Evolutionary conservation across 352 stramenopile species (phyloP).

Genomic region (Globisporangium yorkense): DNA sequence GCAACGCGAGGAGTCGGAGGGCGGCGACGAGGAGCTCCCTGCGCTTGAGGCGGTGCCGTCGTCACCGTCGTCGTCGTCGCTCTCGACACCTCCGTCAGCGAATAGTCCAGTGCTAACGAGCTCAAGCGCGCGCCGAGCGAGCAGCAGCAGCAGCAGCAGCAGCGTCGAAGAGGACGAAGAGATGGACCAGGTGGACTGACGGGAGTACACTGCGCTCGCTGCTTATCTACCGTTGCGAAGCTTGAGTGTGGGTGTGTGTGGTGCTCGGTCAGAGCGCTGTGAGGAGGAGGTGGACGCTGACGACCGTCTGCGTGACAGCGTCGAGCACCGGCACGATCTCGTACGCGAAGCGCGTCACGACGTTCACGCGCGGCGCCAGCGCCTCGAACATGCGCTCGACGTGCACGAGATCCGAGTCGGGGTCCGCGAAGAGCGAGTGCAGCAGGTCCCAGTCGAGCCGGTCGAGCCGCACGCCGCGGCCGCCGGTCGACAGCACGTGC

Average conservation of each 20-base stretch:
- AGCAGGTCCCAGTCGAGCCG: slow-evolving; percentile 42
- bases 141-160: slow-evolving; percentile 23
- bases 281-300: slow-evolving; percentile 47
- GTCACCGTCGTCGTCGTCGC: slow-evolving; percentile 7
- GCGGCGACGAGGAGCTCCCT: slow-evolving; percentile 7
- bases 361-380: slow-evolving; percentile 28
- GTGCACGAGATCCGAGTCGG: slow-evolving; percentile 28
- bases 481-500: slow-evolving; percentile 23
- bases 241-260: too few species aligned
- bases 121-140: slow-evolving; percentile 4
- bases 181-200: slow-evolving; percentile 60
- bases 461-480: slow-evolving; percentile 22
- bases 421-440: slow-evolving; percentile 34
- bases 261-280: slow-evolving; percentile 5
- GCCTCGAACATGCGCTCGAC: slow-evolving; percentile 29
- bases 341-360: slow-evolving; percentile 33
- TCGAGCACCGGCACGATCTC: slow-evolving; percentile 52
- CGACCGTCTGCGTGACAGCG: slow-evolving; percentile 42
- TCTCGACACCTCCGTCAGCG: background rate
- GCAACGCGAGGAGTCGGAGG: background rate
- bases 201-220: background rate
- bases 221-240: background rate
- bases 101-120: background rate
- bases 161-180: slow-evolving; percentile 60
- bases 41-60: slow-evolving; percentile 13